These are phyloP conservation scores for Astathelohania contejeani DNA, from an alignment of 371 early-diverging fungal species.

Conservation along the genomic window DNA sequence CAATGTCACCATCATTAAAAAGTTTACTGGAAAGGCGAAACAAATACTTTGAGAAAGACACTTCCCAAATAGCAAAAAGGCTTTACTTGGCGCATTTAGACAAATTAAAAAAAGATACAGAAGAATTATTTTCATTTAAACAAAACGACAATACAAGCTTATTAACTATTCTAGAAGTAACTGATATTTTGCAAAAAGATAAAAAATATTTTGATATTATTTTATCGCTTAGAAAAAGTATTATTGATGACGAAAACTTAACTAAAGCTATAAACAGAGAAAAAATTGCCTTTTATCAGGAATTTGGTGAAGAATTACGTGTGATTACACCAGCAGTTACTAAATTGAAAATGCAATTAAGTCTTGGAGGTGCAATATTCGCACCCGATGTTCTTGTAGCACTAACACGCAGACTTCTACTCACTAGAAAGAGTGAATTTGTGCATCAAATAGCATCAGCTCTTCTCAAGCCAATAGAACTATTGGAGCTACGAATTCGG, in stretches of 20 bases:
- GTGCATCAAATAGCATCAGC: conserved; percentile 15
- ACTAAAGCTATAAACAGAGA: conserved; percentile 15
- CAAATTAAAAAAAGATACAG: conserved; percentile 2
- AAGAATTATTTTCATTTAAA: not conserved
- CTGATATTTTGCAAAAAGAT: conserved; percentile 9
- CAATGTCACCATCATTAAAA: conserved; percentile 5
- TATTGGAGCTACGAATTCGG: conserved; percentile 16
- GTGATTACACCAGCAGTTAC: no score
- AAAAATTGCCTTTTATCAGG: conserved; percentile 16
- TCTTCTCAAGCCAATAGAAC: conserved; percentile 28
- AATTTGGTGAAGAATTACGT: conserved; percentile 24
- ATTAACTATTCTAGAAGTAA: not conserved
- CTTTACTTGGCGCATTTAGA: conserved; percentile 5
- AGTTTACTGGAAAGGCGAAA: conserved; percentile 15
- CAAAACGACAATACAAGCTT: not conserved
- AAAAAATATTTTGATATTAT: conserved; percentile 22
- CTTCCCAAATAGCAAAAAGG: conserved; percentile 24
- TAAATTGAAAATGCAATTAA: conserved; percentile 34
- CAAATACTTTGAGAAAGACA: conserved; percentile 20
- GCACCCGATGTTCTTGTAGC: conserved; percentile 23
- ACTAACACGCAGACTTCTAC: conserved; percentile 7
- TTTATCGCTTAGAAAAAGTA: conserved; percentile 5
- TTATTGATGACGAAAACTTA: conserved; percentile 14
- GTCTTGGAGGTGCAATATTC: conserved; percentile 45
- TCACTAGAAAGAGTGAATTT: conserved; percentile 21